Percentiles rank a stretch among this genome's conserved stretches.
Evolutionary conservation across 179 eudicot species (phyloP).

Genomic region (Beta lomatogona): DNA sequence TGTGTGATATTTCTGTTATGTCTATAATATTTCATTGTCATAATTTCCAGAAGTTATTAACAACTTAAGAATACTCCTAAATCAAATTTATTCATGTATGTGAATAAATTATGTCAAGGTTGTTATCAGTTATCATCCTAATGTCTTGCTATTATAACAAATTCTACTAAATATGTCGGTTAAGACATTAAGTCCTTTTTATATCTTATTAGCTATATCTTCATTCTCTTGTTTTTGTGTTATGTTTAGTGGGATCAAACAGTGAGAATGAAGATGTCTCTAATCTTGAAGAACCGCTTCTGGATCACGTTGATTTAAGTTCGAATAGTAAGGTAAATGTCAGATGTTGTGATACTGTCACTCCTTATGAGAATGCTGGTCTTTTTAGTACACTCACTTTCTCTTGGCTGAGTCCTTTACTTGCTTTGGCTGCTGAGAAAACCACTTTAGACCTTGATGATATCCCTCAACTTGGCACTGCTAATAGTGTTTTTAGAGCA

Average conservation of each 20-base stretch:
- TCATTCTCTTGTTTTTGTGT: neutral
- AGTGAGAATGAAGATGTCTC: neutral
- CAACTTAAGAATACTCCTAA: too few relatives aligned
- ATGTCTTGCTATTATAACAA: too few relatives aligned
- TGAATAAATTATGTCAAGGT: too few relatives aligned
- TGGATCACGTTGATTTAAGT: slow-evolving; percentile 15
- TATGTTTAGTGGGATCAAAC: slow-evolving; percentile 48
- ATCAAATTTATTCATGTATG: too few relatives aligned
- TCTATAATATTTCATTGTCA: too few relatives aligned
- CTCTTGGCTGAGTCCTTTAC: slow-evolving; percentile 59
- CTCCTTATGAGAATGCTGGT: slow-evolving; percentile 51
- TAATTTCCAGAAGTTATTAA: too few relatives aligned
- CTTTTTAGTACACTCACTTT: slow-evolving; percentile 45
- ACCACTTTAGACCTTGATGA: slow-evolving; percentile 53
- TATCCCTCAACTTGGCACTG: slow-evolving; percentile 51
- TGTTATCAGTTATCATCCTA: too few relatives aligned
- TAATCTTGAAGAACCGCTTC: slow-evolving; percentile 45
- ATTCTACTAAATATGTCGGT: too few relatives aligned
- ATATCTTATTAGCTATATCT: too few relatives aligned
- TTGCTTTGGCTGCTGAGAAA: slow-evolving; percentile 42
- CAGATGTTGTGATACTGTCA: slow-evolving; percentile 35
- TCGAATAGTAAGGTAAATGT: slow-evolving; percentile 7
- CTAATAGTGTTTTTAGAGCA: slow-evolving; percentile 50
- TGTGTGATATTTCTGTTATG: too few relatives aligned
- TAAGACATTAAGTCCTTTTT: too few relatives aligned